phyloP scores from a whole-genome alignment of 2,329 filamentous ascomycete species.

The Colletotrichum cordylinicola region DNA sequence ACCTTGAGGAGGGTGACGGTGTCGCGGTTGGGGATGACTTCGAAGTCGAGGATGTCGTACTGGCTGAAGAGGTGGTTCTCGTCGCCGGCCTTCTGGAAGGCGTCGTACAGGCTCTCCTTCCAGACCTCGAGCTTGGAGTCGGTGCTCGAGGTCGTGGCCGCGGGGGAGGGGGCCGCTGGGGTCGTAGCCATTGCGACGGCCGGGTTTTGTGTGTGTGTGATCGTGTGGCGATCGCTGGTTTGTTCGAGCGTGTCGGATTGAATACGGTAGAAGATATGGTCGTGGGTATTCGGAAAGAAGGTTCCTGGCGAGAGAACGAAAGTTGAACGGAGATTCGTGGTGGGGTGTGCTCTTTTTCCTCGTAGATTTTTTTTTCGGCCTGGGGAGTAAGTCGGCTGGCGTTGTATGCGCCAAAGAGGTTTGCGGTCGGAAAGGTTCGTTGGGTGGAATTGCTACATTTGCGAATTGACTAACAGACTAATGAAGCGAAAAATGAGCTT shows the following conservation, averaged over 20 bases:
- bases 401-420: not conserved
- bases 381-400: not conserved
- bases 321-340: not conserved
- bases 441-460: not conserved
- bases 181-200: constrained; percentile 14
- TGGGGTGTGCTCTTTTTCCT: not conserved
- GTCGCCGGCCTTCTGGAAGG: constrained; percentile 55
- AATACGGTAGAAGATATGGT: not conserved
- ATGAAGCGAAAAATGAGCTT: not conserved
- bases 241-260: not conserved
- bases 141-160: constrained; percentile 20
- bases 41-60: constrained; percentile 61
- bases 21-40: constrained; percentile 63
- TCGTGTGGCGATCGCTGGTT: not conserved
- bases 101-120: constrained; percentile 63
- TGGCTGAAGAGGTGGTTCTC: constrained; percentile 60
- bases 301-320: not conserved
- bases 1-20: constrained; percentile 59
- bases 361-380: not conserved
- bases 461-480: not conserved
- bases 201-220: not conserved
- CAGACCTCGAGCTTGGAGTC: constrained; percentile 53
- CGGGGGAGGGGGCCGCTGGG: constrained; percentile 12
- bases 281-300: not conserved
- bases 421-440: not conserved